A percentile compares a stretch with the other conserved stretches of the same genome.
Evolutionary conservation across 2,329 filamentous ascomycete genomes (phyloP).

Genomic region (Cercospora zeae-maydis): DNA sequence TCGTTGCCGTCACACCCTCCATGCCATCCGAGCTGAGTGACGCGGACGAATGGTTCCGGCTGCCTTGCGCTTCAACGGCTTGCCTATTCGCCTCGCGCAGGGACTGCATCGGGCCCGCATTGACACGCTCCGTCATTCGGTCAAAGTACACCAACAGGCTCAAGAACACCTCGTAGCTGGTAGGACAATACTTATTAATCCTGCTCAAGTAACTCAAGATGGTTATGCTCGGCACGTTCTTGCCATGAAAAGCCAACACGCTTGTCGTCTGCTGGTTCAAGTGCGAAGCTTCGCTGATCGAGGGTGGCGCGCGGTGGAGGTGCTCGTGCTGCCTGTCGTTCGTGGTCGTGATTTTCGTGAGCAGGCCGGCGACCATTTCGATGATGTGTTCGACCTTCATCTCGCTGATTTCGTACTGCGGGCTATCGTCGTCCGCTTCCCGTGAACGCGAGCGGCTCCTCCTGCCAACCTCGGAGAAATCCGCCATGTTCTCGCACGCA

Average conservation of each 20-base stretch:
- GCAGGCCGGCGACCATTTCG: constrained; percentile 93
- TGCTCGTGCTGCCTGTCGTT: constrained; percentile 94
- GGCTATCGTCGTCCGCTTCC: constrained; percentile 50
- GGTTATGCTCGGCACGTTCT: constrained; percentile 95
- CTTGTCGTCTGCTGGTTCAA: constrained; percentile 63
- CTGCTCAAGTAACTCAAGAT: constrained; percentile 92
- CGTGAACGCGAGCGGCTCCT: constrained; percentile 41
- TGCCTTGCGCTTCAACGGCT: constrained; percentile 36
- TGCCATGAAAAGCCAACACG: constrained; percentile 94
- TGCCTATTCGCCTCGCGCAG: constrained; percentile 53
- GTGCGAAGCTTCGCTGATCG: constrained; percentile 56
- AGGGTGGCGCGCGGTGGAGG: constrained; percentile 69
- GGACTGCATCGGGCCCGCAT: constrained; percentile 69
- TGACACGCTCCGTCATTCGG: constrained; percentile 95
- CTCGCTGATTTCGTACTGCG: constrained; percentile 87
- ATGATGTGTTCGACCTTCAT: constrained; percentile 98
- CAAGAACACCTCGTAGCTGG: constrained; percentile 95
- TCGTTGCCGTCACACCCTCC: constrained; percentile 31
- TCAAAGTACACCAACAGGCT: constrained; percentile 97
- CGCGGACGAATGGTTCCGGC: constrained; percentile 24
- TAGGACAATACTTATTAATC: constrained; percentile 98
- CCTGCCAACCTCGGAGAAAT: constrained; percentile 48
- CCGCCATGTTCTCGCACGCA: constrained; percentile 69
- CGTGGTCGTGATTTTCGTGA: constrained; percentile 95
- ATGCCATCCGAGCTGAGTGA: constrained; percentile 30